Base-by-base conservation (phyloP, 495 filamentous ascomycete genomes). In the Rusavskia elegans region DNA sequence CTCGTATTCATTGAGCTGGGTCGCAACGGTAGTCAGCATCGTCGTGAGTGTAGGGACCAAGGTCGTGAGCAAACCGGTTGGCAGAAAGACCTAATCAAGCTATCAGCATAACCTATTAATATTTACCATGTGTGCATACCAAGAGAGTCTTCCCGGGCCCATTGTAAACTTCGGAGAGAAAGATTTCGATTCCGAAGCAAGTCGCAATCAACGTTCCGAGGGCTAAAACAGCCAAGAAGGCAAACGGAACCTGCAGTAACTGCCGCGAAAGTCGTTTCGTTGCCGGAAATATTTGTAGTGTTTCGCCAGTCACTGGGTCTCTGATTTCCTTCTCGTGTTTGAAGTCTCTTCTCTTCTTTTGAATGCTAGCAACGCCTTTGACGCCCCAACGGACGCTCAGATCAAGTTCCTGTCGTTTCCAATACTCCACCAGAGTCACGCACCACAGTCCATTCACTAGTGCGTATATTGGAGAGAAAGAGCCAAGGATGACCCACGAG, bases 151-250 rank as follows among this genome's bases (percentile, higher is more conserved):
- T 94, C 49, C 93, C 77, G 0, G 92, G 92, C 0, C 92, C 92
- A 54, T 81, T 81, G 63, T 98, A 98, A 36, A 98, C 78, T 66
- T 98, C 89, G 0, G 83, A 85, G 53, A 98, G 85, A 66, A 97
- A 95, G 44, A 98, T 86, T 64, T 98, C 92, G 63, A 98, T 95
- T 0, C 80, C 81, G 65, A 97, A 97, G 61, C 88, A 93, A 23
- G 79, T 80, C 0, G 82, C 82, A 59, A 95, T 95, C 48, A 97
- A 72, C 2, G 78, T 75, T 0, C 89, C 92, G 5, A 98, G 71
- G 1, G 83, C 73, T 10, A 75, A 54, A 9, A 78, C 69, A 21
- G 87, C 82, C 5, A 80, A 71, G 37, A 93, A 57, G 0, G 89
- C 89, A 66, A 98, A 98, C 1, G 92, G 92, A 14, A 95, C 71